Percentiles rank a stretch among this genome's conserved stretches.
phyloP scores from a whole-genome alignment of 192 early-diverging fungal genomes.

The Coemansia sp. region DNA sequence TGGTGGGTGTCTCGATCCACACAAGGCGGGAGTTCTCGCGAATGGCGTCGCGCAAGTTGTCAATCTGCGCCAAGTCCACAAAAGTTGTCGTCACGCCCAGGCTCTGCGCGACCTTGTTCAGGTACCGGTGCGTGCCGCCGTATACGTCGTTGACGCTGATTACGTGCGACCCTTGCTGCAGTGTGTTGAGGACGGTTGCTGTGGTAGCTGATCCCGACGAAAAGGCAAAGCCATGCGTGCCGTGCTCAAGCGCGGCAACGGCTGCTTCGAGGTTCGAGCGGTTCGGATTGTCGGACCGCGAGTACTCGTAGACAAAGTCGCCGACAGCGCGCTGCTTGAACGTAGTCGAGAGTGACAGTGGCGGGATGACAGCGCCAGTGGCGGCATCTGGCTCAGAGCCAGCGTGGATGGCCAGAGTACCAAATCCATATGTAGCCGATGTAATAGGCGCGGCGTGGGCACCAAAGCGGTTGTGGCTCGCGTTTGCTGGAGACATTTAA shows the following conservation, averaged over 20 bases:
- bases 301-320: conserved; percentile 86
- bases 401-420: conserved; percentile 92
- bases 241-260: conserved; percentile 90
- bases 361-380: conserved; percentile 97
- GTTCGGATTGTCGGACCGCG: conserved; percentile 81
- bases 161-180: conserved; percentile 72
- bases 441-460: conserved; percentile 17
- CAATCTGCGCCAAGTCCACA: conserved; percentile 72
- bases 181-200: conserved; percentile 73
- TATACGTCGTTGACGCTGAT: conserved; percentile 90
- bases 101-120: conserved; percentile 77
- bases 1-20: conserved; percentile 89
- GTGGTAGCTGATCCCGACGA: conserved; percentile 83
- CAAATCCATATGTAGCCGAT: conserved; percentile 64
- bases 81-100: conserved; percentile 73
- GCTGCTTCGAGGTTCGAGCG: conserved; percentile 78
- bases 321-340: conserved; percentile 94
- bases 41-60: conserved; percentile 64
- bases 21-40: conserved; percentile 77
- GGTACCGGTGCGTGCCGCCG: conserved; percentile 87
- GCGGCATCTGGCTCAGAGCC: conserved; percentile 86
- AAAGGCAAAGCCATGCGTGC: conserved; percentile 83
- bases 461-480: conserved; percentile 7
- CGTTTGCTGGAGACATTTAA: conserved; percentile 46
- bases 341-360: conserved; percentile 94